Evolutionary conservation across 2,329 filamentous ascomycete species (phyloP).

Genomic region (Plenodomus lindquistii): DNA sequence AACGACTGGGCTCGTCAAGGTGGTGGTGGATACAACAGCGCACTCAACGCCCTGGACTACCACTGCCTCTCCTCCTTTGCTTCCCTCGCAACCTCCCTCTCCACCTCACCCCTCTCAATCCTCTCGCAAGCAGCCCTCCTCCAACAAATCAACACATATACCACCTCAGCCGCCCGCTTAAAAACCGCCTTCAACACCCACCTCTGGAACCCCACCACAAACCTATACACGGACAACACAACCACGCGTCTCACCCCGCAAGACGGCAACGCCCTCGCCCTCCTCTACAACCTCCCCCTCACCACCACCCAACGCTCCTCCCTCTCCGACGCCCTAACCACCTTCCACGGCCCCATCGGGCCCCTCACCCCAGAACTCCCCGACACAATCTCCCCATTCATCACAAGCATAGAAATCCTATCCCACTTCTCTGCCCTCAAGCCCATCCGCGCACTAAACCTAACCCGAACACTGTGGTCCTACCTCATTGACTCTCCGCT

Average conservation of each 20-base stretch:
- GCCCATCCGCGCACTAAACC: constrained; percentile 27
- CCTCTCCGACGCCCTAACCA: constrained; percentile 18
- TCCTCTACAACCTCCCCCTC: constrained; percentile 26
- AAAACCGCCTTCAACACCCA: constrained; percentile 14
- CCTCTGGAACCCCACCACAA: constrained; percentile 7
- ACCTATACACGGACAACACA: constrained; percentile 22
- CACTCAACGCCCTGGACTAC: constrained; percentile 40
- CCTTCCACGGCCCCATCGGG: constrained; percentile 35
- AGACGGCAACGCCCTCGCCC: constrained; percentile 27
- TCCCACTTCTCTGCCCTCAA: constrained; percentile 33
- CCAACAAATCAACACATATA: too few relatives aligned
- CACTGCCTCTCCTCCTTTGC: constrained; percentile 30
- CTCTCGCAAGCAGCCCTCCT: constrained; percentile 5
- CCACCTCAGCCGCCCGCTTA: constrained; percentile 7
- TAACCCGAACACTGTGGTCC: constrained; percentile 36
- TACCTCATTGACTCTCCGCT: constrained; percentile 31
- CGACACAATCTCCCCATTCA: constrained; percentile 45
- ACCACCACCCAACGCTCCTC: constrained; percentile 10
- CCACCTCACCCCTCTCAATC: constrained; percentile 3
- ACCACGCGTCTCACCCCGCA: constrained; percentile 25
- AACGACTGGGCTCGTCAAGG: constrained; percentile 40
- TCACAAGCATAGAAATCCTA: constrained; percentile 41
- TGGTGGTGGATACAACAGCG: constrained; percentile 36
- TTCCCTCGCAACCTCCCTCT: constrained; percentile 15
- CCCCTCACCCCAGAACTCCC: constrained; percentile 40